phyloP scores from a whole-genome alignment of 306 rosid genomes.

The Argentina anserina region DNA sequence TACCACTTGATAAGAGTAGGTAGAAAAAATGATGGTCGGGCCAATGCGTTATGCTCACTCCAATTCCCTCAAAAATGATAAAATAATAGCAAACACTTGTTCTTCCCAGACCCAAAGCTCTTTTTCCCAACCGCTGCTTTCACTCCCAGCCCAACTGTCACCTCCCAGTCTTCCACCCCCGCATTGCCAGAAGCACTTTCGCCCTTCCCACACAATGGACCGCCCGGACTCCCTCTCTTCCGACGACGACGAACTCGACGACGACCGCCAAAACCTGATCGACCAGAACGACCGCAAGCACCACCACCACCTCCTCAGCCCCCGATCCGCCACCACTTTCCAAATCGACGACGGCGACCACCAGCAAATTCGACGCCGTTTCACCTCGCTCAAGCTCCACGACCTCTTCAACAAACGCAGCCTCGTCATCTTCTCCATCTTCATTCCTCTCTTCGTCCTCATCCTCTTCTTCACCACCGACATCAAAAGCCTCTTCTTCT shows the following conservation, averaged over 20 bases:
- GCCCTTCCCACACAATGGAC: conserved; percentile 10
- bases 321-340: conserved; percentile 37
- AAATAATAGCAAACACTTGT: too few species aligned
- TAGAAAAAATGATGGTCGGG: too few species aligned
- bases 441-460: conserved; percentile 40
- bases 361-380: conserved; percentile 34
- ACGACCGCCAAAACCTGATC: conserved; percentile 68
- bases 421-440: conserved; percentile 34
- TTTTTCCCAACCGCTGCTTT: conserved; percentile 3
- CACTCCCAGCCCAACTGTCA: background rate
- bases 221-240: conserved; percentile 55
- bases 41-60: too few species aligned
- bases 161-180: too few species aligned
- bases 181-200: background rate
- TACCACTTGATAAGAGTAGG: too few species aligned
- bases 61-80: too few species aligned
- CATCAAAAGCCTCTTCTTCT: conserved; percentile 44
- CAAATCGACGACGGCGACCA: conserved; percentile 42
- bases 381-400: conserved; percentile 22
- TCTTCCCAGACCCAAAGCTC: too few species aligned
- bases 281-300: conserved; percentile 49
- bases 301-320: conserved; percentile 28
- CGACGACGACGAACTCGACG: conserved; percentile 51
- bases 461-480: conserved; percentile 43
- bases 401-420: conserved; percentile 39